Conservation (phyloP, 768 basidiomycete genomes). For the Austroboletus eburneus region DNA sequence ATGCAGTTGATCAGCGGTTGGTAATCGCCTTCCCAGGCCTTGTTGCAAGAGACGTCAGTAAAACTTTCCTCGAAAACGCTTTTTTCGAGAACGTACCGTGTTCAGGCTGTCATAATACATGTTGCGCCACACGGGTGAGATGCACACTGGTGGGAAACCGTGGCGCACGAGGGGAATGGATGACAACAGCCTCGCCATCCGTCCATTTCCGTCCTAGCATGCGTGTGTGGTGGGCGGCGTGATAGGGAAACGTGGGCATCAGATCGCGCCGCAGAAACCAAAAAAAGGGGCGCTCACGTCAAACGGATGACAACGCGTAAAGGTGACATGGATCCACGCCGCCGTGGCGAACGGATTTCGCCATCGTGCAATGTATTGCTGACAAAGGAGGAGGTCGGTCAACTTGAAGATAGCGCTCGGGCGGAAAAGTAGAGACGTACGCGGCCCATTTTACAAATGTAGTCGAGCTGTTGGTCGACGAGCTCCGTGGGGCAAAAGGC, state of each 20-base stretch:
- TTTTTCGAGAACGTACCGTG: conserved; percentile 14
- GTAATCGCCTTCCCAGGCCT: conserved; percentile 35
- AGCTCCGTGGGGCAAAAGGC: conserved; percentile 29
- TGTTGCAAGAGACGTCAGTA: background rate
- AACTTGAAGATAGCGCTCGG: background rate
- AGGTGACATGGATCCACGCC: conserved; percentile 33
- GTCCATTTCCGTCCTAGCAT: conserved; percentile 33
- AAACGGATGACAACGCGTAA: conserved; percentile 34
- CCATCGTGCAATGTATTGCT: conserved; percentile 38
- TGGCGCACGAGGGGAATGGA: conserved; percentile 33
- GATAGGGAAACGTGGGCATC: background rate
- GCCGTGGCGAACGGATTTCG: conserved; percentile 36
- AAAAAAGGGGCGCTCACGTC: conserved; percentile 19
- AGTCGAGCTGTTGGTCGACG: conserved; percentile 32
- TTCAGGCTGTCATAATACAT: conserved; percentile 33
- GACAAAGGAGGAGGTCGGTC: background rate
- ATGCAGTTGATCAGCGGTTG: conserved; percentile 31
- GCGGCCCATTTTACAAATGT: conserved; percentile 33
- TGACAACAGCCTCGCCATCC: conserved; percentile 31
- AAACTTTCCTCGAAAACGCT: background rate
- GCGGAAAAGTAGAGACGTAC: conserved; percentile 11
- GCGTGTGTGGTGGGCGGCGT: too few relatives aligned
- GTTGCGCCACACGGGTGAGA: conserved; percentile 21
- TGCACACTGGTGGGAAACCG: conserved; percentile 31
- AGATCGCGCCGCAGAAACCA: background rate